These are phyloP conservation scores for Cudoniella acicularis DNA, from an alignment of 495 filamentous ascomycete genomes.

Conservation along the genomic window DNA sequence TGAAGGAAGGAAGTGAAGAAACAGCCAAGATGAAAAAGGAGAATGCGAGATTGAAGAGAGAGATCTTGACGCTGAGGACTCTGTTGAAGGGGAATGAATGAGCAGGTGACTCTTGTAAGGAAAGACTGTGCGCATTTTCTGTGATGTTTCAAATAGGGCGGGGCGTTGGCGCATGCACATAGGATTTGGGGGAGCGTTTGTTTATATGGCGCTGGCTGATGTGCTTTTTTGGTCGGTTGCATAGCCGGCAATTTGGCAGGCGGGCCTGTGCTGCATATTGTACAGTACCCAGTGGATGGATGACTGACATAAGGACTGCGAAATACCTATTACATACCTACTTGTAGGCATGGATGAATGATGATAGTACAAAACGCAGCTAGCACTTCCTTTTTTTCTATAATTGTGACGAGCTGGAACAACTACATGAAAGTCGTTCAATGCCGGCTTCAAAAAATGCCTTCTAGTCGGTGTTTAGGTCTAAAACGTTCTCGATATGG, in stretches of 20 bases:
- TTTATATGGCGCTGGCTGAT: too few species aligned
- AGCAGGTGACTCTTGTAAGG: too few species aligned
- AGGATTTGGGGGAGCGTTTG: neutral
- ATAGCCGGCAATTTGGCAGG: neutral
- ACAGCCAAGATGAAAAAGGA: constrained; percentile 71
- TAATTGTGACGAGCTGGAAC: too few species aligned
- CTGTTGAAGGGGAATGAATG: constrained; percentile 38
- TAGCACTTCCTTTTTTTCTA: too few species aligned
- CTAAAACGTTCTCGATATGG: too few species aligned
- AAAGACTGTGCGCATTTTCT: too few species aligned
- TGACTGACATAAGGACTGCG: too few species aligned
- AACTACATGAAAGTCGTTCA: too few species aligned
- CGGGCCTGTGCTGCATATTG: neutral
- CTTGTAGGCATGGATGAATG: too few species aligned
- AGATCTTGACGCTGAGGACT: constrained; percentile 46
- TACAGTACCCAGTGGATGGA: neutral
- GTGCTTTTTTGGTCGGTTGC: neutral
- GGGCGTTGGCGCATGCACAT: neutral
- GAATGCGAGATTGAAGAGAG: constrained; percentile 56
- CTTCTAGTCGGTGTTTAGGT: too few species aligned
- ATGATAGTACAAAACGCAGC: too few species aligned
- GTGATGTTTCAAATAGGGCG: neutral
- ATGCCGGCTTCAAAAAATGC: too few species aligned
- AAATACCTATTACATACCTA: neutral
- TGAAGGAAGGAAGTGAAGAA: constrained; percentile 67